Evolutionary conservation across 2,329 filamentous ascomycete species (phyloP), one percentile per base, ranked within the genome.

Genomic region (Cercospora zeina): DNA sequence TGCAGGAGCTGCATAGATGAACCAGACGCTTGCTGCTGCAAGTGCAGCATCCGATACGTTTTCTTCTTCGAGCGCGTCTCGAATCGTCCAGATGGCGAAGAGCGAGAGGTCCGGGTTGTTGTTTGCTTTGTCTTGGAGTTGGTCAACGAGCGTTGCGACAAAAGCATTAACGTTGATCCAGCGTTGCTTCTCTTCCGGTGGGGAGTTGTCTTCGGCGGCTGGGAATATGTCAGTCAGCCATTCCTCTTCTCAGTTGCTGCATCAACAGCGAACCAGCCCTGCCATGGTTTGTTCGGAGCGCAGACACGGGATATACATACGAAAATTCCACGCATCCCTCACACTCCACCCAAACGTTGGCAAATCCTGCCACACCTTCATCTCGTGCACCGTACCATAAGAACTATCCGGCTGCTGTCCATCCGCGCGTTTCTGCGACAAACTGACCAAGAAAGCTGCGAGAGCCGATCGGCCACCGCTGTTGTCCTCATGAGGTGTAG

Each of bases 121-220:
- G 13, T 66, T 60, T n/a, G 57, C 30, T 30, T 67, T 65, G 11
- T 64, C 51, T 31, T 68, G 61, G 8, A 59, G 59, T n/a, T 67
- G 60, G n/a, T 69, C 65, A 3, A 72, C 67, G 11, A 73, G 56
- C 2, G 65, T 59, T 1, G 72, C 70, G 1, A 67, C 64, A 54
- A 70, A 74, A 19, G 71, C 71, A 45, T 74, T 74, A 14, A 71
- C 54, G 58, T 74, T 74, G 21, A 69, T 64, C 71, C 71, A 73
- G 21, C 65, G 65, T 13, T 65, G 55, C 45, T 69, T 66, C 37
- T 58, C 61, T 27, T 65, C 54, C 16, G 62, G 37, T 19, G 67
- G 58, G 14, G 62, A 66, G 10, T 57, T 62, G 54, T 69, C 69
- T 9, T 66, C 60, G 3, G 69, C 66, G 34, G 67, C 70, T 68